Evolutionary conservation across 768 basidiomycete genomes (phyloP).

Genomic region (Russula griseocarnosa): DNA sequence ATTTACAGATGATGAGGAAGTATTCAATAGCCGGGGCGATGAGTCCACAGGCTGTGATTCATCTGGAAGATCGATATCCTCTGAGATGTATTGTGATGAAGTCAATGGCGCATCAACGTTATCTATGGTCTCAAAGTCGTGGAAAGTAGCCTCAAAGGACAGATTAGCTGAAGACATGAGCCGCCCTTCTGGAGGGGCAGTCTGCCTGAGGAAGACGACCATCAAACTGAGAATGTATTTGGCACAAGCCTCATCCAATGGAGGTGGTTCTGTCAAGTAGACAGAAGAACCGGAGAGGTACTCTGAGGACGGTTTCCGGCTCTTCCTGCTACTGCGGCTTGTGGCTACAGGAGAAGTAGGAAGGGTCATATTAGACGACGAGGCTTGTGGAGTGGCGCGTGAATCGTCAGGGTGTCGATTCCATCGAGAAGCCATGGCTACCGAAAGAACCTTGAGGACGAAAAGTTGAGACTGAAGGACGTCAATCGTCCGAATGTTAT

Average conservation of each 20-base stretch:
- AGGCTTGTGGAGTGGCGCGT: slow-evolving; percentile 43
- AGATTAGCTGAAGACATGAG: slow-evolving; percentile 59
- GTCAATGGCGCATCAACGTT: slow-evolving; percentile 32
- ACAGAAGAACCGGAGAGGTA: slow-evolving; percentile 40
- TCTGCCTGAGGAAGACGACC: slow-evolving; percentile 76
- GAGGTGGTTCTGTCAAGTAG: slow-evolving; percentile 59
- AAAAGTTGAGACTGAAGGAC: slow-evolving; percentile 84
- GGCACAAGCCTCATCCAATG: slow-evolving; percentile 78
- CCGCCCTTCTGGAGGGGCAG: slow-evolving; percentile 50
- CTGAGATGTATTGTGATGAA: slow-evolving; percentile 25
- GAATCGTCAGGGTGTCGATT: slow-evolving; percentile 42
- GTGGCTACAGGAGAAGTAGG: slow-evolving; percentile 37
- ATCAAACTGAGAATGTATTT: slow-evolving; percentile 79
- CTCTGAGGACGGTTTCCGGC: slow-evolving; percentile 44
- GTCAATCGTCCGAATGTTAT: slow-evolving; percentile 56
- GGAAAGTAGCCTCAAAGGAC: slow-evolving; percentile 59
- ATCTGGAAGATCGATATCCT: slow-evolving; percentile 14
- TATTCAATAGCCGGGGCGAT: slow-evolving; percentile 10
- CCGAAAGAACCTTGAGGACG: slow-evolving; percentile 73
- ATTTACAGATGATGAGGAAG: slow-evolving; percentile 25
- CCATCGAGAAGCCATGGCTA: slow-evolving; percentile 79
- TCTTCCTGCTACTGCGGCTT: slow-evolving; percentile 31
- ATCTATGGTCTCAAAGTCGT: slow-evolving; percentile 67
- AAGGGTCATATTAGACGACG: slow-evolving; percentile 37
- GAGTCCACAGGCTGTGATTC: slow-evolving; percentile 8